These are phyloP conservation scores for Leccinum obscurum DNA, from an alignment of 768 basidiomycete genomes.

Conservation along the genomic window DNA sequence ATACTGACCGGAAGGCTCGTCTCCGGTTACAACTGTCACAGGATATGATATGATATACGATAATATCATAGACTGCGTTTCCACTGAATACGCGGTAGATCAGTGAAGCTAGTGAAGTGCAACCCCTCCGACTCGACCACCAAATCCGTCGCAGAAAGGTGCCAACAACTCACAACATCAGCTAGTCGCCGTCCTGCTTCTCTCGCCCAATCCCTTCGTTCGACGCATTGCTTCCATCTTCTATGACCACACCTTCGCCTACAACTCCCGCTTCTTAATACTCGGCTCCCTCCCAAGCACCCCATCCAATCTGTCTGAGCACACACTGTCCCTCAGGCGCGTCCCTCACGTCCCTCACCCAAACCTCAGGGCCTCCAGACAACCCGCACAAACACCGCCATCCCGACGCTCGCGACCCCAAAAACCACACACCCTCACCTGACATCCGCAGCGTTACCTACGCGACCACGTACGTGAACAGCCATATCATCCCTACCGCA, in stretches of 20 bases:
- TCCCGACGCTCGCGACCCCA: slow-evolving; percentile 29
- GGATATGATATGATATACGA: neutral
- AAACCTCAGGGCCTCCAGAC: slow-evolving; percentile 29
- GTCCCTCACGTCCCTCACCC: slow-evolving; percentile 32
- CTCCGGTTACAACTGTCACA: neutral
- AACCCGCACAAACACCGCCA: slow-evolving; percentile 37
- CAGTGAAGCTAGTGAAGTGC: neutral
- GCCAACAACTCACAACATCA: neutral
- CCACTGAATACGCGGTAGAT: neutral
- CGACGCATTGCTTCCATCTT: neutral
- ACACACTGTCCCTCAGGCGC: slow-evolving; percentile 29
- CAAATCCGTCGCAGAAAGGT: neutral
- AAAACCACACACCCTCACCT: slow-evolving; percentile 30
- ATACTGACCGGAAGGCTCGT: neutral
- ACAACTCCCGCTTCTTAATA: slow-evolving; percentile 27
- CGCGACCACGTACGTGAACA: slow-evolving; percentile 38
- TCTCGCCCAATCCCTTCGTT: slow-evolving; percentile 1
- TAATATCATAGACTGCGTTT: neutral
- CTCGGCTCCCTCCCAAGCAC: slow-evolving; percentile 23
- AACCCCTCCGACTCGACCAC: neutral
- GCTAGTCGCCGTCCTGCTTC: neutral
- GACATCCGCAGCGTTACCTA: slow-evolving; percentile 39
- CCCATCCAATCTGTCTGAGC: neutral
- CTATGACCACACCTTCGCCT: neutral
- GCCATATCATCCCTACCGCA: slow-evolving; percentile 35